Evolutionary conservation across 495 filamentous ascomycete species (phyloP), one percentile per base, ranked within the genome.

Genomic region (Niebla homalea): DNA sequence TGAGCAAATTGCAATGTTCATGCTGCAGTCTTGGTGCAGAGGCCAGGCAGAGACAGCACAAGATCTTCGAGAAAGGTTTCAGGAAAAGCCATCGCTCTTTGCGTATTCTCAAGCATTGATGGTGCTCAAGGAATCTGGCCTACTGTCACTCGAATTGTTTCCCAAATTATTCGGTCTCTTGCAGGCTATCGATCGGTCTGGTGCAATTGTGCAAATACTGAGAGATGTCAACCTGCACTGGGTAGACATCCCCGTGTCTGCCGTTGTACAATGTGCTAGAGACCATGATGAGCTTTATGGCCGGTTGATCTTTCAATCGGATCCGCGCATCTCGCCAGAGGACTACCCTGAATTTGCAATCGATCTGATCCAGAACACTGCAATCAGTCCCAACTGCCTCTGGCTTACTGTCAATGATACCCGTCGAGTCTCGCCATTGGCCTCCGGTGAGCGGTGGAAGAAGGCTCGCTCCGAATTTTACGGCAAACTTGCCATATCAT

Each of bases 401-500:
- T 54, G 16, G 5, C 26, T 15, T 47, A 55, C 43, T 29, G 45
- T 18, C 22, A 19, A 19, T 29, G 35, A 23, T 35, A 46, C 12
- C 41, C 43, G 20, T 7, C 43, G 26, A 40, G 26, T 16, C 26
- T 21, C 15, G 11, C 19, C 2, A 35, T 38, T 26, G 2, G 32
- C 16, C 41, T 45, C 26, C 41, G 22, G 29, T 29, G 10, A 49
- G 23, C 5, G 2, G 14, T 18, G 43, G 10, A 5, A 21, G 22
- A 21, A 36, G 37, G 46, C 23, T 25, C 55, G 55, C 15, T 23
- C 32, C 35, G 18, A 42, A 16, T 39, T 60, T 1, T 43, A 55
- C 12, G 49, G 43, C 19, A 41, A 46, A 37, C 57, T 63, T 37
- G 65, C 64, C 5, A 49, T 54, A n/a, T 54, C 60, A 8, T 64